These are phyloP conservation scores for Penicillium alfredii DNA, from an alignment of 495 filamentous ascomycete species.

Conservation along the genomic window DNA sequence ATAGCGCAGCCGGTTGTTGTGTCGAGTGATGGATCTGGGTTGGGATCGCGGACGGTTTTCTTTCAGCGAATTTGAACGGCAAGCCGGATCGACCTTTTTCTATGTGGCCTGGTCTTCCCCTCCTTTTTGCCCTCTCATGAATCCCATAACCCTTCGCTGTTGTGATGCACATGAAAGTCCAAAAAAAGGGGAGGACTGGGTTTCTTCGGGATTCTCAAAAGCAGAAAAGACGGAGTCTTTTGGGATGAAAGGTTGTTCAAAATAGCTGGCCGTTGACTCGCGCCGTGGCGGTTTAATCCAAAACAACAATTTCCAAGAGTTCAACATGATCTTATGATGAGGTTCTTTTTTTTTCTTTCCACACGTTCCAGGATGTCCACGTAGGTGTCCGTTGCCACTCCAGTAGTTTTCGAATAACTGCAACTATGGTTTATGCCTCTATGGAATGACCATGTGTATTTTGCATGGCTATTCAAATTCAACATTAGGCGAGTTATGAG, in stretches of 20 bases:
- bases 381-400: too few relatives aligned
- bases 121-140: constrained; percentile 29
- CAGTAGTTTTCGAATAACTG: too few relatives aligned
- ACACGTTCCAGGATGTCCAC: neutral
- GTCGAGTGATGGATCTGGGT: constrained; percentile 40
- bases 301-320: constrained; percentile 40
- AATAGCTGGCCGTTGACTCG: constrained; percentile 44
- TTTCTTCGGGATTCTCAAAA: constrained; percentile 31
- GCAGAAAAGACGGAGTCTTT: constrained; percentile 38
- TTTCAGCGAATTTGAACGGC: constrained; percentile 41
- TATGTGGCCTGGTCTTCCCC: constrained; percentile 13
- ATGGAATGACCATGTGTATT: too few relatives aligned
- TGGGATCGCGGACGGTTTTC: constrained; percentile 44
- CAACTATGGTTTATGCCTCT: too few relatives aligned
- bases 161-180: constrained; percentile 36
- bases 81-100: constrained; percentile 40
- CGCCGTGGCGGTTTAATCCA: constrained; percentile 48
- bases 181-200: constrained; percentile 22
- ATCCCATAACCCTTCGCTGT: constrained; percentile 14
- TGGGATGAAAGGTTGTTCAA: constrained; percentile 43
- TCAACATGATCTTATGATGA: constrained; percentile 35
- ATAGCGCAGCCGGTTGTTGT: constrained; percentile 43
- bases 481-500: too few relatives aligned
- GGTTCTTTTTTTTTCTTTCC: constrained; percentile 11
- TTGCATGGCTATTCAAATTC: too few relatives aligned